Evolutionary conservation across 2,329 filamentous ascomycete genomes (phyloP), one percentile per base, ranked within the genome.

Genomic region (Monascus ruber): DNA sequence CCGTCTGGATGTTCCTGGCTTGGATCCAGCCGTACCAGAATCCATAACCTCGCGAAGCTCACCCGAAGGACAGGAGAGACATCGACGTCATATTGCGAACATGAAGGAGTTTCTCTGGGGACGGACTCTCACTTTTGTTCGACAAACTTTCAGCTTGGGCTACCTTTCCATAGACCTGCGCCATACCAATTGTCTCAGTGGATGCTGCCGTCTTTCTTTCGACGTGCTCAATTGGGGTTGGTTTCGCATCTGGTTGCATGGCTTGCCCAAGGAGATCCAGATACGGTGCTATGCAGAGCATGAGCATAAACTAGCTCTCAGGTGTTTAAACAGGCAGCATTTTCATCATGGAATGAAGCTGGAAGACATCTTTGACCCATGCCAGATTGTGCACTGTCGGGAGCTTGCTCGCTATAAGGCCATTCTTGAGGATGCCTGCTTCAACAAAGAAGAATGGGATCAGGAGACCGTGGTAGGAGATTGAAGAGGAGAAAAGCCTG

Each of bases 41-140:
- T 33, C 31, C 31, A 17, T 17, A 17, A 9, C n/a, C 5, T 11
- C 24, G 10, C n/a, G 10, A 33, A 33, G 33, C 24, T 5, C 31
- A 7, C 26, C 25, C 10, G 26, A 27, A 9, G 31, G 8, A 9
- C 26, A 40, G 11, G 26, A 38, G 6, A 25, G 11, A 2, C 49
- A 51, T 31, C 37, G 41, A 7, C 39, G 39, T 6, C 43, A 41
- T 10, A 42, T 47, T 34, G 36, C 43, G 27, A 47, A 46, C 6
- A 35, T 52, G 40, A 41, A 43, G 11, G 44, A 51, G 28, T 43
- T 44, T 28, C 44, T 52, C 4, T 52, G 48, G 47, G 50, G 48
- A 10, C 48, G 47, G 5, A 51, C 47, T 1, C 27, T 52, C 33
- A 46, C 42, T 2, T 51, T 51, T 27, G 40, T 51, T n/a, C 48